Evolutionary conservation across 768 basidiomycete species (phyloP).

Genomic region (Dacryopinax primogenitus): DNA sequence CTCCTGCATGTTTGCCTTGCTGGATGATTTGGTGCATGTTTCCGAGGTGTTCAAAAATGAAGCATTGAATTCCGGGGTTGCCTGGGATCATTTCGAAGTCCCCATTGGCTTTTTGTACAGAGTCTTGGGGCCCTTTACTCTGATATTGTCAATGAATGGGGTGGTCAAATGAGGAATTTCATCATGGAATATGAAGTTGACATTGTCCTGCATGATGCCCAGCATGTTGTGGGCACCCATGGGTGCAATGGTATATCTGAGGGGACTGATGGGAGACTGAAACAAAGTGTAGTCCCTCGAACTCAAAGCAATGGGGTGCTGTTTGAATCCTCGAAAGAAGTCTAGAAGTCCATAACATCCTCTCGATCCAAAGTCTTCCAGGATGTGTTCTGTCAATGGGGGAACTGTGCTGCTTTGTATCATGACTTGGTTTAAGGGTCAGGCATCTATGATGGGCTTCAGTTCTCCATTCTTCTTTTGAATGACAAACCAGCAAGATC

Average conservation of each 20-base stretch:
- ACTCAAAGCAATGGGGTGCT: constrained; percentile 21
- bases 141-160: constrained; percentile 33
- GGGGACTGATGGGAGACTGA: constrained; percentile 28
- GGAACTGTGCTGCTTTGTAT: constrained; percentile 30
- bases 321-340: constrained; percentile 28
- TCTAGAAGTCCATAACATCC: constrained; percentile 21
- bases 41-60: constrained; percentile 32
- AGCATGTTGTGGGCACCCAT: constrained; percentile 36
- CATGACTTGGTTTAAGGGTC: constrained; percentile 30
- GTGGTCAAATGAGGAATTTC: constrained; percentile 31
- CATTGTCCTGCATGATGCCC: constrained; percentile 32
- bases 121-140: constrained; percentile 26
- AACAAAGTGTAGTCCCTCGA: constrained; percentile 34
- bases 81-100: constrained; percentile 27
- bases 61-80: constrained; percentile 29
- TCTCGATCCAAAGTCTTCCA: constrained; percentile 27
- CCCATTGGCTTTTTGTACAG: constrained; percentile 25
- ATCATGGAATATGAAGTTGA: constrained; percentile 28
- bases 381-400: constrained; percentile 27
- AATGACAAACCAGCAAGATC: constrained; percentile 27
- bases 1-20: constrained; percentile 28
- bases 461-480: constrained; percentile 31
- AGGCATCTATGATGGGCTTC: constrained; percentile 28
- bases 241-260: constrained; percentile 26
- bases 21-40: constrained; percentile 31